Evolutionary conservation across 257 asterid species (phyloP), one percentile per base, ranked within the genome.

Genomic region (Solanum lycopersicoides): DNA sequence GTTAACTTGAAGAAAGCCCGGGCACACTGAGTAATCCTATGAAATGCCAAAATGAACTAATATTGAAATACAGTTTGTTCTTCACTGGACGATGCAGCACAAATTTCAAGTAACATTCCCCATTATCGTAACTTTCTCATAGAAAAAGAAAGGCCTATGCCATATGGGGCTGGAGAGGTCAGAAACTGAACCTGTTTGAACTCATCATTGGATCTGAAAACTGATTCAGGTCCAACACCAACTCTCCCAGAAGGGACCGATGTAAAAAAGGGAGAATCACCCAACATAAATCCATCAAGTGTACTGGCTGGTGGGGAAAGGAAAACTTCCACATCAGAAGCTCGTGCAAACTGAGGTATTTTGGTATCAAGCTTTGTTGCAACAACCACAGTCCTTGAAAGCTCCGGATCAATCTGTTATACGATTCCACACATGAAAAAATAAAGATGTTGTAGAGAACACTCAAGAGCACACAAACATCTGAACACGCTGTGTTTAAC

Each of bases 201-300:
- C 89, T 95, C 99, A 83, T 96, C 99, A 83, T 96, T 95, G 85
- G 98, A 96, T 90, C 93, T 92, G 92, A 93, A 96, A 84, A 96
- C 98, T n/a, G 99, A 94, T 90, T 91, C 98, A 83, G 90, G 96
- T 86, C 94, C 98, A 85, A 92, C 86, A 86, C 99, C 99, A 91
- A 96, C 99, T 92, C 99, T 93, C 87, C 99, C 99, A 4, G 99
- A 95, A 82, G 99, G 99, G 87, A 96, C 98, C 86, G 99, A 96
- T 37, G 99, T 96, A 94, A 96, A 96, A 92, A 96, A 96, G 25
- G 99, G 99, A 56, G 99, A 96, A 92, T 92, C 98, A 2, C 99
- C 99, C 88, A 95, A 89, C 99, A 96, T 96, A 93, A 94, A 93
- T 28, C 99, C 98, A 83, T 96, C 99, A 50, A 96, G 98, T 66